These are phyloP conservation scores for Candida sithepensis DNA, from an alignment of 805 yeast species.

Conservation along the genomic window DNA sequence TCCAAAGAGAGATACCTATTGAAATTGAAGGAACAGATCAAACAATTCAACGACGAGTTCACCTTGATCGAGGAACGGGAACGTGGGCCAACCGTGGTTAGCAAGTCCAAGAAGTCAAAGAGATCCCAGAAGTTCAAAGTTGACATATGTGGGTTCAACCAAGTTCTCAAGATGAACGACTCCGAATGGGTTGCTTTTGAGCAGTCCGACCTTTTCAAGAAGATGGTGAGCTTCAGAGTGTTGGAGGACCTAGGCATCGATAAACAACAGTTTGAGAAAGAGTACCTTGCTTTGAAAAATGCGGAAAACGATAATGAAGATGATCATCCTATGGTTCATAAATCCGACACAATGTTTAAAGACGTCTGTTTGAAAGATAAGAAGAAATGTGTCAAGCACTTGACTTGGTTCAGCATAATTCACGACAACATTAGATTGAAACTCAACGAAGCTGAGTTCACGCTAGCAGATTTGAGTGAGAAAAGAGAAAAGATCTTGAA, in stretches of 20 bases:
- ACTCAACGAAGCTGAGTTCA: conserved; percentile 25
- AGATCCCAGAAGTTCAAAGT: conserved; percentile 24
- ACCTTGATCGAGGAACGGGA: conserved; percentile 13
- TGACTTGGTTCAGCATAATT: conserved; percentile 31
- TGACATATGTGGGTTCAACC: conserved; percentile 55
- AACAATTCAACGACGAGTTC: conserved; percentile 35
- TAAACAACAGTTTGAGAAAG: conserved; percentile 8
- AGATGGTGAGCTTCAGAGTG: conserved; percentile 5
- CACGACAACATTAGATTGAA: conserved; percentile 34
- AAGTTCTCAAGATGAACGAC: conserved; percentile 15
- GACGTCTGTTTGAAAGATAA: conserved; percentile 49
- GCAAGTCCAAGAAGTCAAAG: conserved; percentile 14
- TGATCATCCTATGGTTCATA: conserved; percentile 7
- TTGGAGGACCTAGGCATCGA: conserved; percentile 10
- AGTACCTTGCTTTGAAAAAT: conserved; percentile 10
- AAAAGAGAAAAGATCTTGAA: conserved; percentile 32
- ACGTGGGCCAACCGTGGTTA: conserved; percentile 1
- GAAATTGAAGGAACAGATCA: conserved; percentile 35
- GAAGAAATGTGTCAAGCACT: conserved; percentile 52
- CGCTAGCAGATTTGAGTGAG: conserved; percentile 19
- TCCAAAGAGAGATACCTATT: conserved; percentile 24
- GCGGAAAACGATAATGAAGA: conserved; percentile 4
- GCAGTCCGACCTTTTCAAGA: conserved; percentile 9
- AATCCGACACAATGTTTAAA: conserved; percentile 11
- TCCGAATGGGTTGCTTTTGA: conserved; percentile 21